phyloP scores from a whole-genome alignment of 1,284 basidiomycete species.

The Ceratobasidium sp. region DNA sequence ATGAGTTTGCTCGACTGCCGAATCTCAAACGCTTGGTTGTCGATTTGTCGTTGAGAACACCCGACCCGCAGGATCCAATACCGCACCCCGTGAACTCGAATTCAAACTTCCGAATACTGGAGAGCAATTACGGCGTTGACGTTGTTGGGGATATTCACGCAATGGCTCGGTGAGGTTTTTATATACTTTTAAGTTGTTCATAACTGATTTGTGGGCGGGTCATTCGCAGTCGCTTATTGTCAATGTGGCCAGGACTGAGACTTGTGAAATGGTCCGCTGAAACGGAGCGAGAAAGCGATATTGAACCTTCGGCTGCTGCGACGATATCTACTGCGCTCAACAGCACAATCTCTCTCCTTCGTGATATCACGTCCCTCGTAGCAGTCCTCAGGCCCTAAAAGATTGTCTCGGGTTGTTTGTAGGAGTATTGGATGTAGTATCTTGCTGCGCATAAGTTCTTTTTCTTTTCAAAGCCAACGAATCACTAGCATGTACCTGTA shows the following conservation, averaged over 20 bases:
- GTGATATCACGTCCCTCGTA: no score
- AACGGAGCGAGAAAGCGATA: neutral
- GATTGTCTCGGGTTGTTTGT: no score
- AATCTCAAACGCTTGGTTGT: neutral
- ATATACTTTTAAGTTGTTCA: neutral
- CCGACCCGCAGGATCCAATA: neutral
- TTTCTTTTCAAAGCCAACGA: no score
- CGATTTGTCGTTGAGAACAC: neutral
- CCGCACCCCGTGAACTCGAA: neutral
- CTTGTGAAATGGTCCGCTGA: neutral
- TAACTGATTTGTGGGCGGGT: no score
- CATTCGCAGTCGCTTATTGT: neutral
- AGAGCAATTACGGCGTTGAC: neutral
- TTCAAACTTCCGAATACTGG: neutral
- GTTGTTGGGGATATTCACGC: neutral
- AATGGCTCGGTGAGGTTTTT: constrained; percentile 1
- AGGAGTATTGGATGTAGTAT: no score
- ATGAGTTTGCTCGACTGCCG: neutral
- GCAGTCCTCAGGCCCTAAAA: no score
- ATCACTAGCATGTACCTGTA: no score
- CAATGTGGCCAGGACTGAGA: neutral
- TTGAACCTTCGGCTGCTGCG: neutral
- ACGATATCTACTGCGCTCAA: neutral
- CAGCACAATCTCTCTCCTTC: neutral
- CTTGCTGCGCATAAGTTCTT: no score